Evolutionary conservation across 202 grass and related monocot genomes (phyloP).

Genomic region (Setaria viridis): DNA sequence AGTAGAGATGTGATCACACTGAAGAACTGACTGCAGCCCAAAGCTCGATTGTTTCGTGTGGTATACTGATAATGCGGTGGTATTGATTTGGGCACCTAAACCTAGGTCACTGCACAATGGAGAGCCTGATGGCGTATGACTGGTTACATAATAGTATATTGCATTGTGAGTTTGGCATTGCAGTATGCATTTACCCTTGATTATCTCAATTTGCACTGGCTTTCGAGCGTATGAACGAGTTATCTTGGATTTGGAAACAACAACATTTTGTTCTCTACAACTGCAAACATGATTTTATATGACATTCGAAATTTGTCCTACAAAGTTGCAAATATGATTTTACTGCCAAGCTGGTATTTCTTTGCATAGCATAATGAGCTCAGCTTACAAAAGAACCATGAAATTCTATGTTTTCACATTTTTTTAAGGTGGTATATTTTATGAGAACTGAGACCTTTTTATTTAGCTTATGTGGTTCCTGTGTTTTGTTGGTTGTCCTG

Average conservation of each 20-base stretch:
- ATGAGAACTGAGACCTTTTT: neutral
- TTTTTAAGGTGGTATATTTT: slow-evolving; percentile 13
- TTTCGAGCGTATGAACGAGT: neutral
- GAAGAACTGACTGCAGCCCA: neutral
- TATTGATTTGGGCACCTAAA: neutral
- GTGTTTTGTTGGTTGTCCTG: neutral
- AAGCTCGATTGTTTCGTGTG: neutral
- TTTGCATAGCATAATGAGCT: neutral
- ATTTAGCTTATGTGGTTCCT: slow-evolving; percentile 8
- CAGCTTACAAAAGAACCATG: neutral
- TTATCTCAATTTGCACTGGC: neutral
- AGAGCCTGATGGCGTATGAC: neutral
- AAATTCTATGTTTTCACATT: neutral
- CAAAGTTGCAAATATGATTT: slow-evolving; percentile 8
- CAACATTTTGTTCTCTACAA: neutral
- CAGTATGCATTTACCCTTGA: neutral
- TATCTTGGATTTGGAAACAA: neutral
- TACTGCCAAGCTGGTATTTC: neutral
- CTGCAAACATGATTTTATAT: neutral
- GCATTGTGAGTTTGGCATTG: neutral
- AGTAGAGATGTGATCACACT: neutral
- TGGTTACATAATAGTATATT: neutral
- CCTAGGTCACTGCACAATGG: neutral
- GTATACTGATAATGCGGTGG: neutral
- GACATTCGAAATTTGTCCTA: neutral